Evolutionary conservation across 1,139 yeast species (phyloP), one percentile per base, ranked within the genome.

Genomic region (Schizosaccharomyces versatilis): DNA sequence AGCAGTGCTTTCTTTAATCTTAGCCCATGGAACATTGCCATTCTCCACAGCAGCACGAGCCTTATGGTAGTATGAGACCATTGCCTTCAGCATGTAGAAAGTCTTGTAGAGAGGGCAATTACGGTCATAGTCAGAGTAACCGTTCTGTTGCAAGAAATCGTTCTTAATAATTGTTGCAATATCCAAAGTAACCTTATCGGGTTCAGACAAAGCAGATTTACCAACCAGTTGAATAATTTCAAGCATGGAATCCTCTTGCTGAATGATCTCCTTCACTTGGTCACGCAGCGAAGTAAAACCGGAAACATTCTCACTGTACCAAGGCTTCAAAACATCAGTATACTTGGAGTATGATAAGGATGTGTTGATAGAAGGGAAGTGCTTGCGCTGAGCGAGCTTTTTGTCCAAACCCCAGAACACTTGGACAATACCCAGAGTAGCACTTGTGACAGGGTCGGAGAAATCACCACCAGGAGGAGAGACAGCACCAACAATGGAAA

Each of bases 381-480:
- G 99, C 74, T 90, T 90, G 77, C 99, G 86, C 77, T 90, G 99
- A 36, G 99, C 98, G 67, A 90, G 79, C 71, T 90, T 90, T 74
- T 90, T 90, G 72, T 90, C 99, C 71, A 90, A 77, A 71, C 99
- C 99, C 99, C 99, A 90, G 75, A 93, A 90, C 59, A 93, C 99
- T 74, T 90, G 99, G 41, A 98, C 93, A 65, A 90, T 90, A 81
- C 96, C 96, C 66, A 90, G 78, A 52, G 99, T 90, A 10, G 98
- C 79, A 41, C 97, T 90, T 44, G 99, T 90, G 63, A 90, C 99
- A 51, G 99, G 99, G 73, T 90, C 99, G 19, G 98, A 90, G 80
- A 90, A 88, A 76, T 90, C 99, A 81, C 99, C 99, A 79, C 98
- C 99, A 58, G 98, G 97, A 63, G 99, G 99, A 7, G 97, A 88